These are phyloP conservation scores for Collybiopsis luxurians DNA, from an alignment of 768 basidiomycete species.

Conservation along the genomic window DNA sequence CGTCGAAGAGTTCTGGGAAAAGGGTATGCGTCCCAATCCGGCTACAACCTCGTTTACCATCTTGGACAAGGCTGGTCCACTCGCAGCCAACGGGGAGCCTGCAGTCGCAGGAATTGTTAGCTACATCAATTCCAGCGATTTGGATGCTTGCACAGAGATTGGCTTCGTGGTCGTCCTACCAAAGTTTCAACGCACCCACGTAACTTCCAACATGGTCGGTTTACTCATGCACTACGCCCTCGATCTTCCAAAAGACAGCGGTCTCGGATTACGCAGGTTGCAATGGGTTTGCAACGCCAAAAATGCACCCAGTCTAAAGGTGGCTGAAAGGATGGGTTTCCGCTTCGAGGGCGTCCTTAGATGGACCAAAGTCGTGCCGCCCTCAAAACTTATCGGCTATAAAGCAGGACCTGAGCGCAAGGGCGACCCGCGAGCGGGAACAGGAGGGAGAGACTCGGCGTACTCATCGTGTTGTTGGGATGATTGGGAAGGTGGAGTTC, in stretches of 20 bases:
- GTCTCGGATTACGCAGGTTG: conserved; percentile 57
- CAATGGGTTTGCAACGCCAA: conserved; percentile 54
- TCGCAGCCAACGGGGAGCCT: conserved; percentile 1
- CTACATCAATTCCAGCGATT: conserved; percentile 40
- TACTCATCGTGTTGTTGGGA: conserved; percentile 20
- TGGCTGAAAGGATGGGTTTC: conserved; percentile 63
- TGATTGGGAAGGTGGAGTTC: conserved; percentile 16
- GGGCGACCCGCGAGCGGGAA: conserved; percentile 18
- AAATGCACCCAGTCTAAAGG: conserved; percentile 46
- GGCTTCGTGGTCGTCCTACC: conserved; percentile 54
- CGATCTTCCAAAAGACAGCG: conserved; percentile 35
- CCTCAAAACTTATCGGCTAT: conserved; percentile 32
- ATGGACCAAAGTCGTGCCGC: conserved; percentile 52
- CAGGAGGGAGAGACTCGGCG: conserved; percentile 15
- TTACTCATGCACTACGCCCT: conserved; percentile 48
- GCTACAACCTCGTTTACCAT: conserved; percentile 46
- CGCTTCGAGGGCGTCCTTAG: conserved; percentile 46
- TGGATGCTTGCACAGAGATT: conserved; percentile 48
- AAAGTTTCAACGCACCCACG: conserved; percentile 60
- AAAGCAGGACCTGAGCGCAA: conserved; percentile 31
- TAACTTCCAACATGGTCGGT: conserved; percentile 53
- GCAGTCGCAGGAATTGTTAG: conserved; percentile 53
- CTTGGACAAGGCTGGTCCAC: conserved; percentile 44
- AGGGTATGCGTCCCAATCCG: conserved; percentile 31
- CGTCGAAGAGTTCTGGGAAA: conserved; percentile 29